Evolutionary conservation across 345 rosid species (phyloP), one percentile per base, ranked within the genome.

Genomic region (Clausena lansium): DNA sequence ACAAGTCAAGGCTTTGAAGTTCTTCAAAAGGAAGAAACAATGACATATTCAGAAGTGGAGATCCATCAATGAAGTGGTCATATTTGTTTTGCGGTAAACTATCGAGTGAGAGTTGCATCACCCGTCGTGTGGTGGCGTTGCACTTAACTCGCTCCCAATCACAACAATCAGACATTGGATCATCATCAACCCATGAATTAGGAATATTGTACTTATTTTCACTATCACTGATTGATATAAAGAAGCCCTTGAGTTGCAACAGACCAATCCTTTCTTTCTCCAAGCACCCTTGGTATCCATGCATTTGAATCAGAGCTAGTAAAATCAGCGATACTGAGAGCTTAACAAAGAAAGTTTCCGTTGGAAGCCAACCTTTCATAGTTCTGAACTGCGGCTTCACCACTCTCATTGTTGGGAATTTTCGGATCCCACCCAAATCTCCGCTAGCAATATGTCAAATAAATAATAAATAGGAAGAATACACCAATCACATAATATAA

Each of bases 191-290:
- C 81, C 81, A 79, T 57, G 75, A 54, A 41, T 1, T 35, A 39
- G 73, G 62, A 55, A 35, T 65, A 22, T 28, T 17, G 1, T 73
- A 45, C 10, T 20, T 7, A 28, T 33, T 32, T 32, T 33, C 30
- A 30, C 4, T 1, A 19, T 27, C 33, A 65, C 33, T 27, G 8
- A 54, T 17, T 47, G 81, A 72, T 78, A 35, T 54, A 10, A 78
- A 19, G 59, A 78, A 72, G 1, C 58, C 32, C 74, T 80, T 82
- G 65, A 80, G 54, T 63, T 85, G 70, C 22, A 80, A 50, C 27
- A 85, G 68, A 5, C 77, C 83, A 7, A 5, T 32, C 5, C 71
- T 84, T 69, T 85, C 83, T 50, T 75, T 74, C 6, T 79, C 77
- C 64, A 14, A 13, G 24, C 72, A 69, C 28, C 57, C 36, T 25